A percentile compares a stretch with the other conserved stretches of the same genome.
Evolutionary conservation across 495 filamentous ascomycete genomes (phyloP).

Genomic region (Podospora bellae-mahoneyi): DNA sequence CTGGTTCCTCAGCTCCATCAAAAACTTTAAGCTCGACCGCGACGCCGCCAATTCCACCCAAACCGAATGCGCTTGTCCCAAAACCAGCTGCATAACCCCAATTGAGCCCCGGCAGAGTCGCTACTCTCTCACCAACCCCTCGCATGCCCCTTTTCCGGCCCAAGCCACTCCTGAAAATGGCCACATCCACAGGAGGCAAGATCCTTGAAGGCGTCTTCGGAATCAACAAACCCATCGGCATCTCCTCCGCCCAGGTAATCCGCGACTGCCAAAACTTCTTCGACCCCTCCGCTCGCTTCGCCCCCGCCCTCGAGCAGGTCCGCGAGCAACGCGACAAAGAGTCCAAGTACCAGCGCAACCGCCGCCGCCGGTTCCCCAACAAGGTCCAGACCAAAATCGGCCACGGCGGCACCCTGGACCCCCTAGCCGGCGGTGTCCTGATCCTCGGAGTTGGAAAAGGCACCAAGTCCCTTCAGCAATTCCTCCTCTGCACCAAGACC

Average conservation of each 20-base stretch:
- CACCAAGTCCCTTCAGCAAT: slow-evolving; percentile 74
- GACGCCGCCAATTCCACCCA: not conserved
- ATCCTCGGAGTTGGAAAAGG: slow-evolving; percentile 83
- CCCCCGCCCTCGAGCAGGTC: slow-evolving; percentile 66
- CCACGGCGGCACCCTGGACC: slow-evolving; percentile 94
- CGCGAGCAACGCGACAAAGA: slow-evolving; percentile 49
- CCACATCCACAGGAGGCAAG: slow-evolving; percentile 46
- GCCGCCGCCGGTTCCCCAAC: slow-evolving; percentile 28
- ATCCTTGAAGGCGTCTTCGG: slow-evolving; percentile 75
- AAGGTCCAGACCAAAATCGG: slow-evolving; percentile 80
- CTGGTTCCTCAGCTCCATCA: slow-evolving; percentile 6
- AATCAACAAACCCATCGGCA: slow-evolving; percentile 84
- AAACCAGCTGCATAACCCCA: not conserved
- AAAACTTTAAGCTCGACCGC: not conserved
- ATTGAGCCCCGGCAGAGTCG: not conserved
- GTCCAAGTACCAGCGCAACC: slow-evolving; percentile 51
- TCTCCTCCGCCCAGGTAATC: slow-evolving; percentile 83
- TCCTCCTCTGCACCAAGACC: slow-evolving; percentile 83
- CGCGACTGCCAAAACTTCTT: slow-evolving; percentile 78
- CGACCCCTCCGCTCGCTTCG: slow-evolving; percentile 74
- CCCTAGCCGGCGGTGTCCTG: slow-evolving; percentile 87
- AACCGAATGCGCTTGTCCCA: not conserved
- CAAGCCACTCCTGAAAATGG: slow-evolving; percentile 44
- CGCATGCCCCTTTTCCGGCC: slow-evolving; percentile 20
- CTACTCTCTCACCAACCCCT: not conserved